A percentile compares a stretch with the other conserved stretches of the same genome.
Conservation (phyloP, 2,329 filamentous ascomycete species). For the Alternaria longipes region DNA sequence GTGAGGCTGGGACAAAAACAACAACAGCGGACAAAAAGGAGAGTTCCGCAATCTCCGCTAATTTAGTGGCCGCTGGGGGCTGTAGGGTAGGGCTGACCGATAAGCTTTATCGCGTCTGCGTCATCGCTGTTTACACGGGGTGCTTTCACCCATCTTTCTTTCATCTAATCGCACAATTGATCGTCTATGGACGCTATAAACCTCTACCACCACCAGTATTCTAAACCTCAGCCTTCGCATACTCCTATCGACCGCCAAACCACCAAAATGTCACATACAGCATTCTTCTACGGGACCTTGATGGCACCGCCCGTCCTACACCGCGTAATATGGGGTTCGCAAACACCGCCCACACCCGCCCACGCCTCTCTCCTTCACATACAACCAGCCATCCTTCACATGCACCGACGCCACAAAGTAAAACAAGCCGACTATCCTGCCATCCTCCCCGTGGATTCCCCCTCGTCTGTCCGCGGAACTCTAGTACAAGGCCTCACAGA, state of each 20-base stretch:
- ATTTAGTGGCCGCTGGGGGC: constrained; percentile 34
- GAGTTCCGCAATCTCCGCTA: constrained; percentile 5
- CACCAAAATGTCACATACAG: constrained; percentile 54
- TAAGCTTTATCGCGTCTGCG: constrained; percentile 15
- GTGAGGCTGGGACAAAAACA: background rate
- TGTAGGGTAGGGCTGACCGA: constrained; percentile 13
- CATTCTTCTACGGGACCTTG: constrained; percentile 74
- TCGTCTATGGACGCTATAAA: background rate
- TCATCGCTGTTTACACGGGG: background rate
- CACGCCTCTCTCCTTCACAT: constrained; percentile 68
- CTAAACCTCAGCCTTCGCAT: background rate
- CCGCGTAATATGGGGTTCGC: constrained; percentile 77
- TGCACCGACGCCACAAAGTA: constrained; percentile 77
- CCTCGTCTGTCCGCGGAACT: constrained; percentile 70
- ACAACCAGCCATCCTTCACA: constrained; percentile 77
- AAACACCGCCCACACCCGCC: constrained; percentile 58
- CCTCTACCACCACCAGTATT: constrained; percentile 19
- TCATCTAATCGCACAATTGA: background rate
- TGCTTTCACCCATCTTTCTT: background rate
- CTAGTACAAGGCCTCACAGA: constrained; percentile 80
- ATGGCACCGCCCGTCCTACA: constrained; percentile 91
- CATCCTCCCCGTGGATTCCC: constrained; percentile 61
- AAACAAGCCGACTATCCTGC: constrained; percentile 79
- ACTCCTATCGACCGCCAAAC: background rate
- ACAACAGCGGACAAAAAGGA: constrained; percentile 6